These are phyloP conservation scores for Solanum virginianum DNA, from an alignment of 257 asterid genomes.

Conservation along the genomic window DNA sequence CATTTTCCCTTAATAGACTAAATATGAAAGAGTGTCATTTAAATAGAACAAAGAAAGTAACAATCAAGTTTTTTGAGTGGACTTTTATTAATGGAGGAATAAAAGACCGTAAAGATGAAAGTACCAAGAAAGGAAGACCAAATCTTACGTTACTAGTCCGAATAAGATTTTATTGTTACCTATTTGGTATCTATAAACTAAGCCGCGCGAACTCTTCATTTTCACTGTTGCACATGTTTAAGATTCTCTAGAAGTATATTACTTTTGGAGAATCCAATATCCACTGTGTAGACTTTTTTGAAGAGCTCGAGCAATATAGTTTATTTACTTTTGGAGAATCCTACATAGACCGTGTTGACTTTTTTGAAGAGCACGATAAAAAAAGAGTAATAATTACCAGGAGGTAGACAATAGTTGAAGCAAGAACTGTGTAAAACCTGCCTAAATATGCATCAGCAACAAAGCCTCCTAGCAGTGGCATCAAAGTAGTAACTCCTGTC, in stretches of 20 bases:
- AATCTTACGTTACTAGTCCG: neutral
- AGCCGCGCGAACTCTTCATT: too few relatives aligned
- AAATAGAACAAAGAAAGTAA: neutral
- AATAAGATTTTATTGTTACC: neutral
- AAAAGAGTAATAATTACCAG: slow-evolving; percentile 23
- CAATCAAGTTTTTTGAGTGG: neutral
- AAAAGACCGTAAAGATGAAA: neutral
- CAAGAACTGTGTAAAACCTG: slow-evolving; percentile 64
- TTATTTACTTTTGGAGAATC: too few relatives aligned
- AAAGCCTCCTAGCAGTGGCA: slow-evolving; percentile 88
- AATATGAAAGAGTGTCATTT: neutral
- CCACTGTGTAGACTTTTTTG: too few relatives aligned
- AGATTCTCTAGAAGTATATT: too few relatives aligned
- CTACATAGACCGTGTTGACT: too few relatives aligned
- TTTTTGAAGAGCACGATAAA: too few relatives aligned
- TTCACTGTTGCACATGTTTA: too few relatives aligned
- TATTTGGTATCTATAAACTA: neutral
- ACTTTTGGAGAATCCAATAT: too few relatives aligned
- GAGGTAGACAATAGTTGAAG: slow-evolving; percentile 50
- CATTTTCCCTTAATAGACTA: neutral
- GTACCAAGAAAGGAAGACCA: neutral
- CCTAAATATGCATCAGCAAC: slow-evolving; percentile 84
- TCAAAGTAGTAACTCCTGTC: slow-evolving; percentile 73
- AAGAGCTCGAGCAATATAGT: too few relatives aligned
- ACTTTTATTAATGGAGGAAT: neutral